phyloP scores from a whole-genome alignment of 495 filamentous ascomycete species.

The Saxophila tyrrhenica region DNA sequence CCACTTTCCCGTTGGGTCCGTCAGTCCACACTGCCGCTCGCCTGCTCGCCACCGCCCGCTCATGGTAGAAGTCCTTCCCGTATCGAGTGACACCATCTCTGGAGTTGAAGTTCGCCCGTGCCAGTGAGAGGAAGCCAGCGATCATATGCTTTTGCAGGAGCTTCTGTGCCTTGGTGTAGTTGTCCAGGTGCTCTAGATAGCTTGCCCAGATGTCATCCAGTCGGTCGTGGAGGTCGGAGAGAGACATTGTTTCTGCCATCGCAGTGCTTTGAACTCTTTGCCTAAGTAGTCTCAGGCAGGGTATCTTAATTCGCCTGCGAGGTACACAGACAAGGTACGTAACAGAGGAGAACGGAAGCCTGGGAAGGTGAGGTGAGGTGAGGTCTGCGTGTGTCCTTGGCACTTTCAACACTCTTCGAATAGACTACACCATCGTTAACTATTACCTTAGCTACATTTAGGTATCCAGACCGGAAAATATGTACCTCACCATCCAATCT shows the following conservation, averaged over 20 bases:
- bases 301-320: no score
- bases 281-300: no score
- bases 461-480: no score
- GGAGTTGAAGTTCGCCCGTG: conserved; percentile 36
- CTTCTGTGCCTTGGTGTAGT: conserved; percentile 51
- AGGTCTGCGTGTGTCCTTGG: background rate
- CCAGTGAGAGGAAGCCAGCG: conserved; percentile 37
- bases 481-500: no score
- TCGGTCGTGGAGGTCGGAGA: conserved; percentile 1
- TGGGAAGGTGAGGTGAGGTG: background rate
- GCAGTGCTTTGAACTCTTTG: no score
- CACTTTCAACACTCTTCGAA: no score
- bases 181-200: conserved; percentile 59
- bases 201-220: conserved; percentile 57
- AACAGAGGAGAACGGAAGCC: background rate
- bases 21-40: background rate
- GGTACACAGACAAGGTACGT: no score
- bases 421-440: no score
- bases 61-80: conserved; percentile 37
- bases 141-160: conserved; percentile 45
- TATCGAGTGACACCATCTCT: conserved; percentile 21
- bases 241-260: background rate
- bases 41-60: conserved; percentile 31
- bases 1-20: background rate
- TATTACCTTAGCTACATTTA: no score